A percentile compares a stretch with the other conserved stretches of the same genome.
Conservation (phyloP, 805 yeast species). For the Myxozyma melibiosi region DNA sequence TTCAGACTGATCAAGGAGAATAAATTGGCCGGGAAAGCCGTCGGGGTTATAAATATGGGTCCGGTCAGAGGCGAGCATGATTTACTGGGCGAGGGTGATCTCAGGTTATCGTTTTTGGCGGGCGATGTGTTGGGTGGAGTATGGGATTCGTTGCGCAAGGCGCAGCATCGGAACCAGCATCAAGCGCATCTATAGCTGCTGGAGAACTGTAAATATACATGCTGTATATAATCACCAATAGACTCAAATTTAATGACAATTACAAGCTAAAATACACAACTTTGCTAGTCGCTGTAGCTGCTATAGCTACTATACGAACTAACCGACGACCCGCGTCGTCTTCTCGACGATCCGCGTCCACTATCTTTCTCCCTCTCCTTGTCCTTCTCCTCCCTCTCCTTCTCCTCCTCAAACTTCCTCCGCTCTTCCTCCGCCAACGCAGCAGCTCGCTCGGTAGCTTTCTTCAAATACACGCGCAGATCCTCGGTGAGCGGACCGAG, state of each 20-base stretch:
- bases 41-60: constrained; percentile 36
- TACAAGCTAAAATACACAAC: not conserved
- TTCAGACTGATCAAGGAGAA: constrained; percentile 34
- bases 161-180: not conserved
- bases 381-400: constrained; percentile 3
- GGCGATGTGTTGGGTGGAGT: constrained; percentile 27
- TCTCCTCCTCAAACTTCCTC: constrained; percentile 6
- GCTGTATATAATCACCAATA: not conserved
- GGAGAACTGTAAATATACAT: no score
- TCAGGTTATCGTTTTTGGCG: constrained; percentile 29
- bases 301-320: constrained; percentile 10
- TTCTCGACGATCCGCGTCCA: not conserved
- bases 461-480: constrained; percentile 61
- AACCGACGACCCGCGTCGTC: constrained; percentile 1
- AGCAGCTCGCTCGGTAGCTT: constrained; percentile 11
- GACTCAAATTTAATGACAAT: not conserved
- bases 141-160: constrained; percentile 1
- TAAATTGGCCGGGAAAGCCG: constrained; percentile 29
- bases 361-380: not conserved
- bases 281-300: not conserved
- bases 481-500: constrained; percentile 79
- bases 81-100: constrained; percentile 24
- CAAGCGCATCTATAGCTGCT: no score
- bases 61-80: constrained; percentile 36
- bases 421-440: constrained; percentile 7